A percentile compares a stretch with the other conserved stretches of the same genome.
These are phyloP conservation scores for Ajuga chamaepitys DNA, from an alignment of 257 asterid species.

Conservation along the genomic window DNA sequence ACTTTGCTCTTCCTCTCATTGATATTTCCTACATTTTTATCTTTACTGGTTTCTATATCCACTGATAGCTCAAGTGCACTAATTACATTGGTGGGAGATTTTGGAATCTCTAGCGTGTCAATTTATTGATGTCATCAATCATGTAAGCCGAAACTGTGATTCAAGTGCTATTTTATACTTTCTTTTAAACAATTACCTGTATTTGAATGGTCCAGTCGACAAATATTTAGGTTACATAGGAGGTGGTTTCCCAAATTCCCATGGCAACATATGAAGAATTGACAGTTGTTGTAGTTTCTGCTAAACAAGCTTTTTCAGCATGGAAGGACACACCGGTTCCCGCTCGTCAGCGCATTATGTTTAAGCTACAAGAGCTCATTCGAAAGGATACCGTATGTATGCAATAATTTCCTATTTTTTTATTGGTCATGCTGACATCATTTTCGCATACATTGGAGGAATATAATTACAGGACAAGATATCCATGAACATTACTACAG, in stretches of 20 bases:
- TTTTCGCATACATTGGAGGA: slow-evolving; percentile 5
- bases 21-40: neutral
- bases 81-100: slow-evolving; percentile 36
- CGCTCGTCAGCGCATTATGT: slow-evolving; percentile 37
- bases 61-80: slow-evolving; percentile 21
- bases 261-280: slow-evolving; percentile 36
- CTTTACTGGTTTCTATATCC: neutral
- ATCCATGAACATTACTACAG: slow-evolving; percentile 29
- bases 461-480: slow-evolving; percentile 29
- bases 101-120: slow-evolving; percentile 28
- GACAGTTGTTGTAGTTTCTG: slow-evolving; percentile 33
- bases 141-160: slow-evolving; percentile 22
- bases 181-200: neutral
- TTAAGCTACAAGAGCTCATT: slow-evolving; percentile 39
- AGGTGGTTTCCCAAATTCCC: slow-evolving; percentile 37
- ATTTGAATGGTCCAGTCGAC: neutral
- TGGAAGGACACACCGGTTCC: slow-evolving; percentile 35
- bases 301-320: slow-evolving; percentile 35
- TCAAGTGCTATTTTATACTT: neutral
- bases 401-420: neutral
- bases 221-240: slow-evolving; percentile 35
- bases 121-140: slow-evolving; percentile 31
- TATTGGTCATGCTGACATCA: neutral
- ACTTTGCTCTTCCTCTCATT: neutral
- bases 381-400: slow-evolving; percentile 35